phyloP scores from a whole-genome alignment of 2,329 filamentous ascomycete genomes.

The Volutella citrinella region DNA sequence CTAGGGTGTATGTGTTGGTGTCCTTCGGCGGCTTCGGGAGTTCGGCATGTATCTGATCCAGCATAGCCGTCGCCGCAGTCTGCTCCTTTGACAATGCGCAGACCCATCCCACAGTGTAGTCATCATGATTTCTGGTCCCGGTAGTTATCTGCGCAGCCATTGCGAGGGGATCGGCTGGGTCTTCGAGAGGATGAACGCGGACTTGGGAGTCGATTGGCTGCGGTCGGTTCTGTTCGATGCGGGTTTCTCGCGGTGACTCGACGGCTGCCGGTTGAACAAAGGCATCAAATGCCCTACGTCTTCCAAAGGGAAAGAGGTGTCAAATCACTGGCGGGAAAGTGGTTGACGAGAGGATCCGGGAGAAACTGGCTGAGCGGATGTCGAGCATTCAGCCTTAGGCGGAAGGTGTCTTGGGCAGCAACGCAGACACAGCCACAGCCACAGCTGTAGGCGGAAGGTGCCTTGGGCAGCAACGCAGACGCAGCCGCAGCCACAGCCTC shows the following conservation, averaged over 20 bases:
- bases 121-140: too few relatives aligned
- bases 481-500: neutral
- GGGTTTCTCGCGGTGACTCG: conserved; percentile 2
- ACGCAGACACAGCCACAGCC: too few relatives aligned
- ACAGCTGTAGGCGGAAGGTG: neutral
- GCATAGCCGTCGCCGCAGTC: conserved; percentile 6
- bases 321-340: too few relatives aligned
- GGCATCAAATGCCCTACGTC: too few relatives aligned
- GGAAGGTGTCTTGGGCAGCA: neutral
- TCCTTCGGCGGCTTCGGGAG: neutral
- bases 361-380: neutral
- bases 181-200: too few relatives aligned
- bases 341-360: too few relatives aligned
- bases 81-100: conserved; percentile 9
- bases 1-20: conserved; percentile 6
- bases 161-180: too few relatives aligned
- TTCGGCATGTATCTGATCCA: conserved; percentile 1
- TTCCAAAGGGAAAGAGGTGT: too few relatives aligned
- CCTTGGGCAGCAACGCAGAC: neutral
- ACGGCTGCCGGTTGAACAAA: conserved; percentile 1
- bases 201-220: conserved; percentile 1
- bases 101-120: conserved; percentile 11
- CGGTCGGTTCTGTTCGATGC: conserved; percentile 1
- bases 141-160: too few relatives aligned
- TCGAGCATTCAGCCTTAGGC: conserved; percentile 1